Conservation (phyloP, 1,284 basidiomycete species). For the Puccinia coronata region DNA sequence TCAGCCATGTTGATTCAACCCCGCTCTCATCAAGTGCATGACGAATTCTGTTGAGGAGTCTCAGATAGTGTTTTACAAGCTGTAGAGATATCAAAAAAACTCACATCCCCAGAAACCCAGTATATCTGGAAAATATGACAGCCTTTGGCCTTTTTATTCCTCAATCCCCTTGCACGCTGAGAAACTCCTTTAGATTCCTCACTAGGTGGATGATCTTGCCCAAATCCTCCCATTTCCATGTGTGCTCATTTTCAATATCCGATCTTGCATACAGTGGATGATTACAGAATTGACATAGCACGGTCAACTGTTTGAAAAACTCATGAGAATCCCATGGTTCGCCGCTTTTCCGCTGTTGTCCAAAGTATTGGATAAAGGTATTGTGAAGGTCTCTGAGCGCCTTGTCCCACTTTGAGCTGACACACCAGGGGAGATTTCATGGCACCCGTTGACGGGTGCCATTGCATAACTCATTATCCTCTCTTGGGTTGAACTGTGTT, state of each 20-base stretch:
- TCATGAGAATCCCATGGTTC: conserved; percentile 4
- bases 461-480: background rate
- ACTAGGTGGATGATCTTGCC: conserved; percentile 13
- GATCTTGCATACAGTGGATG: conserved; percentile 9
- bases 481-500: conserved; percentile 7
- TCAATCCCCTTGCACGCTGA: background rate
- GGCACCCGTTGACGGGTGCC: no score
- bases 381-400: no score
- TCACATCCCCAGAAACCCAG: conserved; percentile 14
- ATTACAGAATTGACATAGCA: conserved; percentile 11
- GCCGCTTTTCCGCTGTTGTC: background rate
- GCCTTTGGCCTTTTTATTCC: conserved; percentile 8
- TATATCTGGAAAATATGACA: conserved; percentile 7
- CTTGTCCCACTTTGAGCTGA: background rate
- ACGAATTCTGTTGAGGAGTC: background rate
- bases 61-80: background rate
- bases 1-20: background rate
- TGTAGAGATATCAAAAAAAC: background rate
- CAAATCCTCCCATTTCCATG: conserved; percentile 7
- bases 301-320: no score
- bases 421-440: no score
- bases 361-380: no score
- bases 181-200: background rate
- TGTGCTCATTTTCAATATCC: background rate
- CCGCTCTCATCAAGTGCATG: conserved; percentile 1